Conservation (phyloP, 2,329 filamentous ascomycete species). For the Penicillium sp. region DNA sequence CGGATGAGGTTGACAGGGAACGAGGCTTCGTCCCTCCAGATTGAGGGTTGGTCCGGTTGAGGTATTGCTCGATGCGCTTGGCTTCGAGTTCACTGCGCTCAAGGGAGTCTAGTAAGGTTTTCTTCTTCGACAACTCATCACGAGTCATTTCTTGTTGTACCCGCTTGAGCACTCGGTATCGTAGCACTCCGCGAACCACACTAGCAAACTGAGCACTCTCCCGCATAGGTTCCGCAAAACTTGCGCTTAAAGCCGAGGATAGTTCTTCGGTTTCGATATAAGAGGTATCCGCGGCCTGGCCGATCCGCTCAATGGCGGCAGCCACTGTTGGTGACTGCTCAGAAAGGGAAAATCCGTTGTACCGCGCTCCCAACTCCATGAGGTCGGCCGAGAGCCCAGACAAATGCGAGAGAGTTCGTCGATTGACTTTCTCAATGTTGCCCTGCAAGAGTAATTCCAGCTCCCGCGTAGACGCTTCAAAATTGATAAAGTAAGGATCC, state of each 20-base stretch:
- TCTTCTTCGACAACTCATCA: slow-evolving; percentile 85
- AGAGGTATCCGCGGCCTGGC: slow-evolving; percentile 88
- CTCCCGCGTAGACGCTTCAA: slow-evolving; percentile 84
- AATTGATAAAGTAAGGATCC: slow-evolving; percentile 91
- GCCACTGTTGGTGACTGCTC: slow-evolving; percentile 83
- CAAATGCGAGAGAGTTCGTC: slow-evolving; percentile 75
- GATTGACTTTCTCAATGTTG: slow-evolving; percentile 93
- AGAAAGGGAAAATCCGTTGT: slow-evolving; percentile 91
- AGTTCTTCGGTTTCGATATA: slow-evolving; percentile 94
- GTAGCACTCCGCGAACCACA: slow-evolving; percentile 77
- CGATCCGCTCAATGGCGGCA: slow-evolving; percentile 84
- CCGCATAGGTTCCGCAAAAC: slow-evolving; percentile 93
- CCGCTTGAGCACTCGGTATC: slow-evolving; percentile 83
- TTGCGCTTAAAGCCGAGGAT: slow-evolving; percentile 76
- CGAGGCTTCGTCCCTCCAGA: slow-evolving; percentile 44
- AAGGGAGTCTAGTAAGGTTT: slow-evolving; percentile 69
- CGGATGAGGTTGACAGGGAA: slow-evolving; percentile 53
- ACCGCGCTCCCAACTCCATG: slow-evolving; percentile 86
- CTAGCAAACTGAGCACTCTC: slow-evolving; percentile 96
- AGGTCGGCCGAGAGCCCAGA: slow-evolving; percentile 76
- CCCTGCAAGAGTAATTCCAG: slow-evolving; percentile 80
- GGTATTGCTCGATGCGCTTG: slow-evolving; percentile 83
- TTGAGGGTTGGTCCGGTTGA: slow-evolving; percentile 54
- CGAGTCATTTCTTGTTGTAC: slow-evolving; percentile 96
- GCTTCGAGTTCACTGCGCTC: slow-evolving; percentile 90